A percentile compares a stretch with the other conserved stretches of the same genome.
phyloP scores from a whole-genome alignment of 2,329 filamentous ascomycete species.

The Colletotrichum sansevieriae region DNA sequence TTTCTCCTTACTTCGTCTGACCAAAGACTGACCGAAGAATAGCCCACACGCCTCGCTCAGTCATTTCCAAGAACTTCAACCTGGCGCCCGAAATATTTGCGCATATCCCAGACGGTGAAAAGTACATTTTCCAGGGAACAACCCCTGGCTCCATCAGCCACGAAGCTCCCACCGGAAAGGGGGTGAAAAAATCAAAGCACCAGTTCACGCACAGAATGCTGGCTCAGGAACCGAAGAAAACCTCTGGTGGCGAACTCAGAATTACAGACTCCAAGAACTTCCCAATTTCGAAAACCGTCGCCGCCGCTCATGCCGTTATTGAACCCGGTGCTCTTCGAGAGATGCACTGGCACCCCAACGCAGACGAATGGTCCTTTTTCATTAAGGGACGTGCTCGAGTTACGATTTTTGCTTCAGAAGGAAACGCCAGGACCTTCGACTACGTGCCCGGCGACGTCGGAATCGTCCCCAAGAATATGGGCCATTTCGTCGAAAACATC shows the following conservation, averaged over 20 bases:
- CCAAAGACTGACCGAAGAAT: slow-evolving; percentile 32
- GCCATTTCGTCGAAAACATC: slow-evolving; percentile 86
- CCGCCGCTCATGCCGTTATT: slow-evolving; percentile 79
- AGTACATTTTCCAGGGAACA: slow-evolving; percentile 83
- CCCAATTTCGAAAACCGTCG: slow-evolving; percentile 78
- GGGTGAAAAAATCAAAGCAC: slow-evolving; percentile 75
- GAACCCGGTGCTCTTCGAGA: slow-evolving; percentile 79
- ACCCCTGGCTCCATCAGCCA: slow-evolving; percentile 73
- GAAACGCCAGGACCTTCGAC: slow-evolving; percentile 80
- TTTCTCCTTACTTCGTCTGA: too few species aligned
- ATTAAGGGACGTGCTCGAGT: slow-evolving; percentile 78
- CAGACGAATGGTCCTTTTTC: slow-evolving; percentile 87
- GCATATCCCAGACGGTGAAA: slow-evolving; percentile 74
- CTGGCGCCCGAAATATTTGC: slow-evolving; percentile 78
- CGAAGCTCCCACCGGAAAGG: slow-evolving; percentile 71
- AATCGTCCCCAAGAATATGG: slow-evolving; percentile 82
- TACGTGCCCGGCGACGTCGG: slow-evolving; percentile 81
- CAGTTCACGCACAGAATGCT: slow-evolving; percentile 81
- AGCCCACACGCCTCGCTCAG: slow-evolving; percentile 79
- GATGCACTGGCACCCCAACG: slow-evolving; percentile 86
- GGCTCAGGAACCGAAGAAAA: slow-evolving; percentile 74
- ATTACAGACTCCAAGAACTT: slow-evolving; percentile 83
- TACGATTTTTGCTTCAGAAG: slow-evolving; percentile 79
- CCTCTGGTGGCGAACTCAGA: slow-evolving; percentile 77
- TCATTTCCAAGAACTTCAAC: slow-evolving; percentile 82